Percentiles rank a stretch among this genome's conserved stretches.
Evolutionary conservation across 2,329 filamentous ascomycete genomes (phyloP).

Genomic region (Trichophyton rubrum): DNA sequence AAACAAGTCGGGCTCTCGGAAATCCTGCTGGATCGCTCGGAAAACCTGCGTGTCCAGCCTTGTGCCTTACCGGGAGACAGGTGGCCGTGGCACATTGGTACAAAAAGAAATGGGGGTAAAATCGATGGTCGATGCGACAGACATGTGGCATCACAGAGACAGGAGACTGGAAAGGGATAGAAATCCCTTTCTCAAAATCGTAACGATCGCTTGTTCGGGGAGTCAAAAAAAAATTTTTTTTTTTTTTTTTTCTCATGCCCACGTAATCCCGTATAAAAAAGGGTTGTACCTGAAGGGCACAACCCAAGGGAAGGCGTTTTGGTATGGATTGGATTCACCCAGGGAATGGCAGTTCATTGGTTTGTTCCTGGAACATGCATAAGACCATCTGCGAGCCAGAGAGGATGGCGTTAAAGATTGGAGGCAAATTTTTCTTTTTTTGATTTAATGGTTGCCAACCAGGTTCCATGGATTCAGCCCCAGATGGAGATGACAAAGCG

Average conservation of each 20-base stretch:
- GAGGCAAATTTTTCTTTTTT: conserved; percentile 4
- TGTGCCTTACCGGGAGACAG: background rate
- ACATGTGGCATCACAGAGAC: conserved; percentile 1
- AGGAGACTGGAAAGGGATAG: background rate
- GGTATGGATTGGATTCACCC: background rate
- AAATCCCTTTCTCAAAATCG: background rate
- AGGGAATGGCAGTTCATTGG: background rate
- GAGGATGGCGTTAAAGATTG: background rate
- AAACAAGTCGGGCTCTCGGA: background rate
- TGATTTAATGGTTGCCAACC: background rate
- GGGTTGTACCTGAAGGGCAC: background rate
- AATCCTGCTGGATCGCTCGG: background rate
- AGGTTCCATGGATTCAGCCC: conserved; percentile 3
- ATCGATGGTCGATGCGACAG: background rate
- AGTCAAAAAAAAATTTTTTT: background rate
- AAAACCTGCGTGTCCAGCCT: background rate
- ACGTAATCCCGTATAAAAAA: background rate
- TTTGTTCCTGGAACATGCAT: conserved; percentile 4
- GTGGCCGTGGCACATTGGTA: conserved; percentile 1
- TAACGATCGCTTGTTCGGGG: background rate
- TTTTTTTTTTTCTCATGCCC: background rate
- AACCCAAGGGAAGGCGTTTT: background rate
- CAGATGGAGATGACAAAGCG: background rate
- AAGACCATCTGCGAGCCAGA: background rate
- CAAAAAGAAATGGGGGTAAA: background rate